Base-by-base conservation (phyloP, 768 basidiomycete genomes). In the Lyophyllum atratum region DNA sequence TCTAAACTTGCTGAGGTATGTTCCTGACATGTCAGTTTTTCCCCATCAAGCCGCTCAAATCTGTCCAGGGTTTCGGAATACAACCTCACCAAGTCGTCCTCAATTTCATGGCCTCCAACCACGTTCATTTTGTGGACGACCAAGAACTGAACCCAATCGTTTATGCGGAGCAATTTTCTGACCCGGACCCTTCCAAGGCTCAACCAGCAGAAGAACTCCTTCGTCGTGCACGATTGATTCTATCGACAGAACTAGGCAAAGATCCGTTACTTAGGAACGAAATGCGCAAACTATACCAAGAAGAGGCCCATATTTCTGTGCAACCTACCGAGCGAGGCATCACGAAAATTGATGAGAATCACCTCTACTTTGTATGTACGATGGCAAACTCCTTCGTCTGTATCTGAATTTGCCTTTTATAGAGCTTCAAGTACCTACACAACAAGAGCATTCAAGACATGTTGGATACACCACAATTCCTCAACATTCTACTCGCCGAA, bases 381-480 rank as follows among this genome's bases (percentile, higher is more conserved):
- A 48, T 12, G 26, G 12, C 46, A 34, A 39, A 25, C 17, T 37
- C 24, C 47, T 51, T 12, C 1, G 46, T 40, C 29, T 26, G 40
- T 24, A 37, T 39, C 43, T 44, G 59, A 24, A 48, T 57, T 59
- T 12, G 54, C 6, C 25, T 59, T 15, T 47, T 52, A 10, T 64
- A 99, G 96, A 87, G 85, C 64, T 98, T 98, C 83, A 98, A 98
- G 79, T 98, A 98, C 74, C 81, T 98, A 26, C 76, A 80, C 25
- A 80, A 89, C 58, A 98, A 97, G 66, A 85, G 84, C 24, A 80
- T 93, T 28, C 68, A 70, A 26, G 81, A 86, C 4, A 87, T 96
- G 84, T 64, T 86, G 37, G 80, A 86, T 39, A 76, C 81, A 1
- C 77, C 91, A 19, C 93, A 95, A 64, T 98, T 95, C 73, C 78